Evolutionary conservation across 176 grass and related monocot genomes (phyloP).

Genomic region (Triticum dicoccoides): DNA sequence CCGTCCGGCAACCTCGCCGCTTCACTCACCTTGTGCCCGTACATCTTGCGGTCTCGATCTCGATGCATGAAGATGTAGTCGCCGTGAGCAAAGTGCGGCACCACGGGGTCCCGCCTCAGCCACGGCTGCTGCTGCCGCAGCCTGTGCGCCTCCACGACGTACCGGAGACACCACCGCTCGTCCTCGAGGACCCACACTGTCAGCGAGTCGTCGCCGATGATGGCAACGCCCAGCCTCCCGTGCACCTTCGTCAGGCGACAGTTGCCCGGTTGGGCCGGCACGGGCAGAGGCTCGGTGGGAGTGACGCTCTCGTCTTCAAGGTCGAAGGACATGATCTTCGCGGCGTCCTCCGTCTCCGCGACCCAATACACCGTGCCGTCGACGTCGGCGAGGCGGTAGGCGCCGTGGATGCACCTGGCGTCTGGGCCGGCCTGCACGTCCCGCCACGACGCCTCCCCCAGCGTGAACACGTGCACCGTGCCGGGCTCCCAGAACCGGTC

Average conservation of each 20-base stretch:
- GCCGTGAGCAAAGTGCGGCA: background rate
- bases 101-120: background rate
- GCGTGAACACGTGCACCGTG: background rate
- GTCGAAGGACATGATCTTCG: background rate
- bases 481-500: background rate
- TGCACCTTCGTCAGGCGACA: background rate
- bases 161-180: background rate
- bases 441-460: background rate
- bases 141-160: background rate
- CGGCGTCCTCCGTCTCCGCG: background rate
- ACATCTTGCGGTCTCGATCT: background rate
- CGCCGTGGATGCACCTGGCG: background rate
- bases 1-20: background rate
- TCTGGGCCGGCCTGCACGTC: background rate
- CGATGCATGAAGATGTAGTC: background rate
- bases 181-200: background rate
- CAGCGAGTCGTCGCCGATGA: background rate
- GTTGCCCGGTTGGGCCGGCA: background rate
- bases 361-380: background rate
- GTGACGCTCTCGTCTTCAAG: background rate
- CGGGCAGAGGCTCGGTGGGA: background rate
- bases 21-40: background rate
- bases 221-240: background rate
- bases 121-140: background rate
- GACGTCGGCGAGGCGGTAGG: background rate